phyloP scores from a whole-genome alignment of 1,284 basidiomycete genomes.

The Laetiporus sulphureus region DNA sequence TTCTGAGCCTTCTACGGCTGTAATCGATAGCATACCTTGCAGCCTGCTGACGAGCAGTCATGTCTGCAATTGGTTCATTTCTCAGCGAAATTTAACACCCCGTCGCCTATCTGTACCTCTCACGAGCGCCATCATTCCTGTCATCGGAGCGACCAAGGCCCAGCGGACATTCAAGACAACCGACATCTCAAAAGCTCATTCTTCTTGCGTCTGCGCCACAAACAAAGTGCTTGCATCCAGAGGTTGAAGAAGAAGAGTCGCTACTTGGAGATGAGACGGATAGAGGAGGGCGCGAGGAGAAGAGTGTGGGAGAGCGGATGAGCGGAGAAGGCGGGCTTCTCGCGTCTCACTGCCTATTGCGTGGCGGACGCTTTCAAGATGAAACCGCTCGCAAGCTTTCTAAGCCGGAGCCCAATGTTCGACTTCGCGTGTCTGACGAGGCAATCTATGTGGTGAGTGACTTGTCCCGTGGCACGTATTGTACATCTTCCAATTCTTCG shows the following conservation, averaged over 20 bases:
- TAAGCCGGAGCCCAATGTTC: slow-evolving; percentile 91
- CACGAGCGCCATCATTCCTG: slow-evolving; percentile 17
- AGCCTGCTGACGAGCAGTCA: no score
- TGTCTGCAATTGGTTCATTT: no score
- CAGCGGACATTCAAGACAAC: slow-evolving; percentile 87
- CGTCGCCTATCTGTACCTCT: no score
- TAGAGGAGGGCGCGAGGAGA: slow-evolving; percentile 59
- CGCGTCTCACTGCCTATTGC: slow-evolving; percentile 82
- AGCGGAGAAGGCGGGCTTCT: slow-evolving; percentile 65
- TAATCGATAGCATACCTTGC: no score
- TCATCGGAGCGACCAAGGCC: slow-evolving; percentile 27
- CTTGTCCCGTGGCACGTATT: slow-evolving; percentile 4
- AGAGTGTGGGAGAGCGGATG: slow-evolving; percentile 80
- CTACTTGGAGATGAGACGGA: slow-evolving; percentile 61
- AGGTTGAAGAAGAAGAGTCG: slow-evolving; percentile 46
- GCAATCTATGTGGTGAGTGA: slow-evolving; percentile 81
- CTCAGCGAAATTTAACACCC: no score
- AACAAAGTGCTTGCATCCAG: slow-evolving; percentile 65
- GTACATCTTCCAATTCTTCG: slow-evolving; percentile 3
- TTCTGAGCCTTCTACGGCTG: no score
- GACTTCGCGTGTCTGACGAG: slow-evolving; percentile 87
- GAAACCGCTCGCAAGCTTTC: slow-evolving; percentile 74
- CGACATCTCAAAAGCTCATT: slow-evolving; percentile 89
- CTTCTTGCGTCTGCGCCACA: slow-evolving; percentile 88
- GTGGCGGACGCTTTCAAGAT: slow-evolving; percentile 79